Conservation (phyloP, 2,329 filamentous ascomycete genomes). For the Colletotrichum sp. region DNA sequence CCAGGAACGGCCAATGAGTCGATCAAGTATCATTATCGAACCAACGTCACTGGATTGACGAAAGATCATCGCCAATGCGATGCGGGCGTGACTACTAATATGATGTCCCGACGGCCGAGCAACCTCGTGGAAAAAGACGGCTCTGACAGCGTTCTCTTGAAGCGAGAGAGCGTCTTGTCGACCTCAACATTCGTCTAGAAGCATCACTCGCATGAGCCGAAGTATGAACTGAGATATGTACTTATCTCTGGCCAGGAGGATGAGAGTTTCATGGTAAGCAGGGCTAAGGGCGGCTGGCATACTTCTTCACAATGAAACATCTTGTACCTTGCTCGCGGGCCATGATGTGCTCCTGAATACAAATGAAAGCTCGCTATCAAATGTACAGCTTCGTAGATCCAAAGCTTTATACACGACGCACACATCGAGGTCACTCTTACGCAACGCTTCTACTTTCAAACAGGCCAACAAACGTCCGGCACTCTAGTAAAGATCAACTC, state of each 20-base stretch:
- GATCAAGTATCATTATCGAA: no score
- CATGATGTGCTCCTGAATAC: no score
- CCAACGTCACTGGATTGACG: neutral
- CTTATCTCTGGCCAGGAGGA: neutral
- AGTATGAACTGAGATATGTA: neutral
- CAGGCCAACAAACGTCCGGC: no score
- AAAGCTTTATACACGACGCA: no score
- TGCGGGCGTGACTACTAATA: neutral
- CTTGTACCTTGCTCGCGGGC: no score
- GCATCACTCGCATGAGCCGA: neutral
- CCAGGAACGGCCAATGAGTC: no score
- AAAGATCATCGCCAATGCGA: neutral
- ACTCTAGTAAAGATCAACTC: no score
- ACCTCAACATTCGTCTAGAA: neutral
- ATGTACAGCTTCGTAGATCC: no score
- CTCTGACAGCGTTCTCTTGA: neutral
- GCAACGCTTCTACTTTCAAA: no score
- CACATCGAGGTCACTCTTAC: no score
- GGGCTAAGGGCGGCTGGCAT: neutral
- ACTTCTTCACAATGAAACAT: neutral
- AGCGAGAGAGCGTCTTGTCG: neutral
- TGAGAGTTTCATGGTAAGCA: neutral
- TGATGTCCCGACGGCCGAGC: neutral
- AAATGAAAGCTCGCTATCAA: no score
- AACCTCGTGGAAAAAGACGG: neutral